Evolutionary conservation across 2,329 filamentous ascomycete genomes (phyloP).

Genomic region (Stagonosporopsis vannaccii): DNA sequence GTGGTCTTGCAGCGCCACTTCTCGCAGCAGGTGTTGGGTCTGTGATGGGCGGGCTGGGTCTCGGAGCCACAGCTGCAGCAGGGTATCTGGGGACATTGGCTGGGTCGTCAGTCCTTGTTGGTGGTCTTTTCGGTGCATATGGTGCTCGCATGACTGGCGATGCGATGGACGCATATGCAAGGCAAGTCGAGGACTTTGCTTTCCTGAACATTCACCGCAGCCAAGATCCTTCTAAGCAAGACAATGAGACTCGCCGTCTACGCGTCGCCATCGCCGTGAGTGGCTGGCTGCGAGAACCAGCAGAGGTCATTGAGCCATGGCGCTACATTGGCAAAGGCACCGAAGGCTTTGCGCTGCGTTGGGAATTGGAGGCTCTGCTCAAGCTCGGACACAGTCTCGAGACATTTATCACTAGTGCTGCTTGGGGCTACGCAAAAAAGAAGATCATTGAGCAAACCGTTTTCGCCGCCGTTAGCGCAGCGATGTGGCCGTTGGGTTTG

Average conservation of each 20-base stretch:
- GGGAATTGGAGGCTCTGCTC: conserved; percentile 79
- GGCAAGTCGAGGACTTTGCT: conserved; percentile 87
- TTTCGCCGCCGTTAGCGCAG: conserved; percentile 56
- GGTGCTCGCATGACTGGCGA: conserved; percentile 81
- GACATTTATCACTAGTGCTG: conserved; percentile 77
- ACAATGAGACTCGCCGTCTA: conserved; percentile 61
- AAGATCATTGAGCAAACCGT: conserved; percentile 73
- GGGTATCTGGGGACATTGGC: conserved; percentile 81
- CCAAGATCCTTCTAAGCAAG: conserved; percentile 57
- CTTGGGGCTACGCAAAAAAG: conserved; percentile 78
- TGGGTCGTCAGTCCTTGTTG: conserved; percentile 79
- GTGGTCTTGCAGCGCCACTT: conserved; percentile 78
- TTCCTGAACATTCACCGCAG: conserved; percentile 71
- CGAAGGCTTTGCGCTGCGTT: conserved; percentile 84
- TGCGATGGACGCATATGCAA: conserved; percentile 87
- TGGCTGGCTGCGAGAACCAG: conserved; percentile 78
- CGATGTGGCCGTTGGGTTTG: conserved; percentile 57
- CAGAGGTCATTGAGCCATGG: conserved; percentile 82
- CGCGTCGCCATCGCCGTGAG: conserved; percentile 83
- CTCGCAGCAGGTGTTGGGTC: conserved; percentile 80
- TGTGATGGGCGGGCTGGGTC: conserved; percentile 77
- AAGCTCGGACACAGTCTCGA: conserved; percentile 81
- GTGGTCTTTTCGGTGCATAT: conserved; percentile 90
- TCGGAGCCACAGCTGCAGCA: conserved; percentile 77
- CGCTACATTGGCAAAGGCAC: conserved; percentile 72